Conservation (phyloP, 345 rosid genomes). For the Salix suchowensis region DNA sequence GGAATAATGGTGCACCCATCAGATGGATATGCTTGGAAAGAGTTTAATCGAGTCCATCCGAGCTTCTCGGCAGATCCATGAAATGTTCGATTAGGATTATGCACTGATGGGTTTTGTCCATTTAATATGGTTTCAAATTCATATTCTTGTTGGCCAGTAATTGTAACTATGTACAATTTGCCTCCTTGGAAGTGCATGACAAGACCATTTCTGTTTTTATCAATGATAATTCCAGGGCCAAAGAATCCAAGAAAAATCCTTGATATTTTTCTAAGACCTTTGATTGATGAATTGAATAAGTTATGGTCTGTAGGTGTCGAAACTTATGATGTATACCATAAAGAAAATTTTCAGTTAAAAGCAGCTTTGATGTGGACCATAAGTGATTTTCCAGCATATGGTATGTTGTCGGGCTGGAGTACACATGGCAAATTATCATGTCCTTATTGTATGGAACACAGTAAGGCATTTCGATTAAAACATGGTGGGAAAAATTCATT, state of each 20-base stretch:
- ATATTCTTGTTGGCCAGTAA: background rate
- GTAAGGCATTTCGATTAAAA: background rate
- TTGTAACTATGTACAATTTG: background rate
- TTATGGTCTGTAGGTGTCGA: background rate
- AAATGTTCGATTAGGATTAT: background rate
- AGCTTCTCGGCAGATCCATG: background rate
- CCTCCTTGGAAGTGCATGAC: slow-evolving; percentile 1
- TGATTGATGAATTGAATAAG: background rate
- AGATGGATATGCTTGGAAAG: no score
- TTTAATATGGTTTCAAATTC: background rate
- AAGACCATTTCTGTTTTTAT: background rate
- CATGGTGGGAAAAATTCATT: background rate
- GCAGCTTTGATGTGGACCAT: background rate
- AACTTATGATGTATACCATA: background rate
- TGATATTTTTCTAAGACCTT: background rate
- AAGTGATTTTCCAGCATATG: background rate
- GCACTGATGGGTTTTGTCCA: background rate
- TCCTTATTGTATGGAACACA: background rate
- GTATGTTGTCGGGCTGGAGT: background rate
- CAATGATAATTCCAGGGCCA: background rate
- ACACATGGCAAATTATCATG: background rate
- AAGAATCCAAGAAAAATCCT: background rate
- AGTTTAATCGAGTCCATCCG: no score
- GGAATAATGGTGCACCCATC: no score
- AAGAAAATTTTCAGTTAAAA: background rate